Percentiles rank a stretch among this genome's conserved stretches.
These are phyloP conservation scores for Sporothrix humicola DNA, from an alignment of 2,329 filamentous ascomycete species.

Conservation along the genomic window DNA sequence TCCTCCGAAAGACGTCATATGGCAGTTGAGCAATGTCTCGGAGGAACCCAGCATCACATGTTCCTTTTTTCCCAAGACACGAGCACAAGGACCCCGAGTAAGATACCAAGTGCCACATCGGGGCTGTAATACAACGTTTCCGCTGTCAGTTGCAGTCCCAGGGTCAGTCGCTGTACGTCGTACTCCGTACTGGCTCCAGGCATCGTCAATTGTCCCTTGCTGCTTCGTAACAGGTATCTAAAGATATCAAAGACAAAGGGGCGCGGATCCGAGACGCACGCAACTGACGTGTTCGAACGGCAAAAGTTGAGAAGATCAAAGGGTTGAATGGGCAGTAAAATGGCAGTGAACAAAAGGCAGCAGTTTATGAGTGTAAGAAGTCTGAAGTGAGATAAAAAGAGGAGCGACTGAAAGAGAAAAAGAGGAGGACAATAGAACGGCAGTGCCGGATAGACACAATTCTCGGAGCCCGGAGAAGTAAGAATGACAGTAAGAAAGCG, in stretches of 20 bases:
- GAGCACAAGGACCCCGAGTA: too few relatives aligned
- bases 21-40: background rate
- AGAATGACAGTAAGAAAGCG: background rate
- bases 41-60: background rate
- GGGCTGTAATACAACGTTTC: slow-evolving; percentile 5
- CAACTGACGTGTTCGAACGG: background rate
- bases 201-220: too few relatives aligned
- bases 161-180: background rate
- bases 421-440: background rate
- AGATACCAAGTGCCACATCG: background rate
- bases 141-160: background rate
- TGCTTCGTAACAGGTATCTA: too few relatives aligned
- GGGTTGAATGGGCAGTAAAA: background rate
- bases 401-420: background rate
- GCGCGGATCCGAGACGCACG: slow-evolving; percentile 4
- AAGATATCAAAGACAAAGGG: background rate
- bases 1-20: background rate
- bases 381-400: background rate
- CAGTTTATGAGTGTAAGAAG: background rate
- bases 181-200: too few relatives aligned
- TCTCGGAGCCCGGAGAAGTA: background rate
- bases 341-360: background rate
- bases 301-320: background rate
- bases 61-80: background rate
- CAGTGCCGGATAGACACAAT: background rate